Evolutionary conservation across 106 monocot species (phyloP), one percentile per base, ranked within the genome.

Genomic region (Alisma plantagoaquatica): DNA sequence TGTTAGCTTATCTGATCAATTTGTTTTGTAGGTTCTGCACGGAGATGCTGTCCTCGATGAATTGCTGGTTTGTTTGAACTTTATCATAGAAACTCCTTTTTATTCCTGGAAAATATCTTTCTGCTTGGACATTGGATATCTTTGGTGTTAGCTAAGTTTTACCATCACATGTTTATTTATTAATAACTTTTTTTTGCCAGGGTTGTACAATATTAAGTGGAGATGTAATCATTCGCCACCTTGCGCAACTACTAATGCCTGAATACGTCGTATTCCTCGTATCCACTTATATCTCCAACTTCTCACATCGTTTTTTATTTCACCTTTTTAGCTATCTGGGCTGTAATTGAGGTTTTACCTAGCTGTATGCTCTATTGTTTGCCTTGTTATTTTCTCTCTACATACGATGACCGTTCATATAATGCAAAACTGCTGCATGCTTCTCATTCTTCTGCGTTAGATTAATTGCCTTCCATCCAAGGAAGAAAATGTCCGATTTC

Each of bases 241-340:
- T 96, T 69, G 81, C 96, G 23, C 52, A 89, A 43, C 57, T 51
- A 15, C 31, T 96, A 29, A 56, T 35, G 54, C 96, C 96, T 20
- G 69, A 89, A 44, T 96, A 96, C 59, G 84, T 89, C 52, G 84
- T 96, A 27, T 96, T 89, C 64, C 89, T 96, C 54, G 89, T 96
- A 96, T 87, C 86, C 86, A 53, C 12, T n/a, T n/a, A 20, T 42
- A 43, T 27, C n/a, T n/a, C n/a, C n/a, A n/a, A n/a, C n/a, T n/a
- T n/a, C n/a, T n/a, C n/a, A n/a, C n/a, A n/a, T n/a, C 38, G 18
- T 41, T 22, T 18, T 50, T 0, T 23, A 9, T 32, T 54, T 11
- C 5, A 27, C 44, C 28, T n/a, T n/a, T n/a, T n/a, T n/a, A n/a
- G n/a, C n/a, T n/a, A n/a, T n/a, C n/a, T n/a, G n/a, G n/a, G n/a